phyloP scores from a whole-genome alignment of 176 grass and related monocot species.

The Secale cereale region DNA sequence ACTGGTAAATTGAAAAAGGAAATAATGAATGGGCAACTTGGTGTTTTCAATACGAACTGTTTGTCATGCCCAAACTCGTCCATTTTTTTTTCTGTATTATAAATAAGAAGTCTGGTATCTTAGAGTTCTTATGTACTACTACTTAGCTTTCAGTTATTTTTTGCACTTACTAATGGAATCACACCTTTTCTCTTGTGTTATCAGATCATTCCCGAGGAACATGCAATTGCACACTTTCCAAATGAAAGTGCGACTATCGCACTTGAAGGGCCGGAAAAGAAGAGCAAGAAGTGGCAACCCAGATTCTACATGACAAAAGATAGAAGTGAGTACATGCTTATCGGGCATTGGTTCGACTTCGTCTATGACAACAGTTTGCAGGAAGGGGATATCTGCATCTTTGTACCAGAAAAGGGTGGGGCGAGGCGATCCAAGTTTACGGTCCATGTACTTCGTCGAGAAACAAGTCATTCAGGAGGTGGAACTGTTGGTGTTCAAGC shows the following conservation, averaged over 20 bases:
- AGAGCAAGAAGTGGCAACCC: constrained; percentile 38
- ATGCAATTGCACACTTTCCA: not conserved
- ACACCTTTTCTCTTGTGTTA: not conserved
- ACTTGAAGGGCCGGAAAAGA: constrained; percentile 17
- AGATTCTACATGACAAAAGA: constrained; percentile 14
- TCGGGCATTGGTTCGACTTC: constrained; percentile 39
- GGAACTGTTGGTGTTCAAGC: not conserved
- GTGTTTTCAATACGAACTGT: not conserved
- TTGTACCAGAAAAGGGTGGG: constrained; percentile 12
- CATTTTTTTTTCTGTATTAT: not conserved
- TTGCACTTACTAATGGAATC: not conserved
- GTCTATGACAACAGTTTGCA: constrained; percentile 40
- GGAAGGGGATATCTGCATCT: constrained; percentile 43
- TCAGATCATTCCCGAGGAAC: not conserved
- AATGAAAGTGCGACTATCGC: not conserved
- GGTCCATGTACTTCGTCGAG: constrained; percentile 27
- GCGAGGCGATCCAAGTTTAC: constrained; percentile 16
- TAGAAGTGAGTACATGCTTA: not conserved
- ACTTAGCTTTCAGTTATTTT: not conserved
- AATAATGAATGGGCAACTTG: not conserved
- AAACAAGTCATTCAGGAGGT: not conserved
- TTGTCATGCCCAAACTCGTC: not conserved
- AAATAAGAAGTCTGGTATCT: not conserved
- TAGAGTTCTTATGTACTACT: not conserved
- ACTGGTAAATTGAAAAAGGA: not conserved